Evolutionary conservation across 2,329 filamentous ascomycete genomes (phyloP).

Genomic region (Diplodia scrobiculata): DNA sequence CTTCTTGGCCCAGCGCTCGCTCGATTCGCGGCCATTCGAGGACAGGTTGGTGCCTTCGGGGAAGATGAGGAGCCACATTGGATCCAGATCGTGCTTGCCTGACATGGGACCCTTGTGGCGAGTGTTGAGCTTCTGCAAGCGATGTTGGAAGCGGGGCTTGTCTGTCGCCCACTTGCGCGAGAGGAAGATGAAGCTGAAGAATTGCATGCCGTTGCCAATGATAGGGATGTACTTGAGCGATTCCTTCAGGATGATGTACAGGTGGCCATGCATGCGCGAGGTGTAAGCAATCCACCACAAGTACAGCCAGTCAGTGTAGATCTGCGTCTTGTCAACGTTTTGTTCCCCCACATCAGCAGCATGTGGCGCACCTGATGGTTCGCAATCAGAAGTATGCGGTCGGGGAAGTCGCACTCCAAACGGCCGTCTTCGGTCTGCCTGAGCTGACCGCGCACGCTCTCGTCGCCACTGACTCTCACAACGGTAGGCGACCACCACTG

Average conservation of each 20-base stretch:
- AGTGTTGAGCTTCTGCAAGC: slow-evolving; percentile 69
- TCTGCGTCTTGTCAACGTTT: slow-evolving; percentile 46
- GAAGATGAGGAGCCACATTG: slow-evolving; percentile 89
- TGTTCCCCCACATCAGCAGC: background rate
- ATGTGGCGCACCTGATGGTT: slow-evolving; percentile 67
- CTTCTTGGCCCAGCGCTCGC: slow-evolving; percentile 76
- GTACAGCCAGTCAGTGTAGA: slow-evolving; percentile 89
- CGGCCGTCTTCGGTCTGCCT: slow-evolving; percentile 67
- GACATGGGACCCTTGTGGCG: slow-evolving; percentile 44
- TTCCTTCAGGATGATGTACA: slow-evolving; percentile 90
- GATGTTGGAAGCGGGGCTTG: slow-evolving; percentile 70
- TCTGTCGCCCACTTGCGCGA: slow-evolving; percentile 86
- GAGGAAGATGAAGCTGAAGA: slow-evolving; percentile 89
- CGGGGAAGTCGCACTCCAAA: slow-evolving; percentile 75
- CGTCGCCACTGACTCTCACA: slow-evolving; percentile 79
- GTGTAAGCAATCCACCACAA: slow-evolving; percentile 91
- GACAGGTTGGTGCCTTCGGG: slow-evolving; percentile 85
- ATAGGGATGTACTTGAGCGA: slow-evolving; percentile 82
- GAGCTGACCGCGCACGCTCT: slow-evolving; percentile 74
- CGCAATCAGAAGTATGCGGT: slow-evolving; percentile 77
- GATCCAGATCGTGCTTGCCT: slow-evolving; percentile 59
- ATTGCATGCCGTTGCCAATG: slow-evolving; percentile 78
- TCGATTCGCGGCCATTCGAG: slow-evolving; percentile 69
- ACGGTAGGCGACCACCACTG: slow-evolving; percentile 81
- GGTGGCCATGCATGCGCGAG: slow-evolving; percentile 75